Evolutionary conservation across 306 rosid species (phyloP).

Genomic region (Vigna nakashimae): DNA sequence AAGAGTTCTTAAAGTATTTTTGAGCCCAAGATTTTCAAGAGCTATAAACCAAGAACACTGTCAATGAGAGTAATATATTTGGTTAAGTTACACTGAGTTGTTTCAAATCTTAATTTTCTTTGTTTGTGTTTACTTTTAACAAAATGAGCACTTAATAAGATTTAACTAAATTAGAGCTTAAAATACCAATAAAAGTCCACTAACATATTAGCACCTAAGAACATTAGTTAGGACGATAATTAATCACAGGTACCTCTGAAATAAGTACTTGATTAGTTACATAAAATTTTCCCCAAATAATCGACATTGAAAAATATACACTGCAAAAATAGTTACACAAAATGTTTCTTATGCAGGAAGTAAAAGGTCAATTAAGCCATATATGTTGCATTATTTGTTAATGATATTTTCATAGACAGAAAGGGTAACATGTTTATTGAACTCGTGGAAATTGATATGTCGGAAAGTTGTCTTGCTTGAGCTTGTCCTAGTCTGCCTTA

Average conservation of each 20-base stretch:
- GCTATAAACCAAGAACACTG: slow-evolving; percentile 1
- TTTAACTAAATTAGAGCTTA: background rate
- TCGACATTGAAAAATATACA: background rate
- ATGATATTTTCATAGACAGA: slow-evolving; percentile 23
- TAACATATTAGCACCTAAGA: slow-evolving; percentile 10
- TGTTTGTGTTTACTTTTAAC: background rate
- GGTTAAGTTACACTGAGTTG: background rate
- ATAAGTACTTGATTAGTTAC: slow-evolving; percentile 26
- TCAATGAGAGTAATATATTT: background rate
- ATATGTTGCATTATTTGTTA: slow-evolving; percentile 10
- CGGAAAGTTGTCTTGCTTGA: background rate
- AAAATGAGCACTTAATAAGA: background rate
- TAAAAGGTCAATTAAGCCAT: slow-evolving; percentile 2
- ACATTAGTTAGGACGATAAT: background rate
- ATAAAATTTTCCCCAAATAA: background rate
- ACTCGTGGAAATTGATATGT: background rate
- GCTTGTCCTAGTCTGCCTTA: background rate
- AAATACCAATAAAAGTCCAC: background rate
- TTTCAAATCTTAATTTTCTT: background rate
- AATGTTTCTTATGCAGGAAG: slow-evolving; percentile 23
- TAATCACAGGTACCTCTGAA: background rate
- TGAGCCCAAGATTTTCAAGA: background rate
- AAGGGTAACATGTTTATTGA: slow-evolving; percentile 22
- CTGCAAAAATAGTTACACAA: background rate
- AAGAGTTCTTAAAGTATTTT: background rate